Base-by-base conservation (phyloP, 805 yeast species). In the Wickerhamomyces subpelliculosus region DNA sequence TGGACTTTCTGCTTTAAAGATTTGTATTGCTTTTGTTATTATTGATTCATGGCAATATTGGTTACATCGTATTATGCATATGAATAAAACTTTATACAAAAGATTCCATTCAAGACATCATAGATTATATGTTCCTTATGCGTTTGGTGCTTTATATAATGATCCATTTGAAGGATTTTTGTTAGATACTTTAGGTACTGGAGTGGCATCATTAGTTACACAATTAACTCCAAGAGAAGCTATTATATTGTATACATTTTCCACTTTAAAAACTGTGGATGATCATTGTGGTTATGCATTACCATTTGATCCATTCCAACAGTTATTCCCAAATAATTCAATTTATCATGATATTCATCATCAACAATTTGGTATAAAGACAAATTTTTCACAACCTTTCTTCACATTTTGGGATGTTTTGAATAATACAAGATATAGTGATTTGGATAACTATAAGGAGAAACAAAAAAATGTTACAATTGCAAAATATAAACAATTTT, bases 231-330 rank as follows among this genome's bases (percentile, higher is more conserved):
- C 87, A 34, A 77, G 96, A 41, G 97, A 93, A 62, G 67, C 81
- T 36, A 65, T 84, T 18, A 47, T 83, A 11, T 65, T 93, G 39
- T 93, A 70, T 62, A 78, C 90, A 2, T 86, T 93, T 58, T 85
- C 96, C 13, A 93, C 98, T 2, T 62, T 93, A 74, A 93, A 93
- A 62, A 93, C 98, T 1, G 96, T 93, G 35, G 97, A 93, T 59
- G 98, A 93, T 60, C 98, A 93, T 63, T 93, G 97, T 61, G 98
- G 98, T n/a, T 93, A 90, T 61, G 78, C 89, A 22, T 68, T 93
- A 39, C 97, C 97, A 13, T 84, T 68, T 59, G 98, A 93, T 61
- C 78, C 89, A 18, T 84, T 93, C 71, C 98, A 93, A 68, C 57
- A 78, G 31, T 40, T 90, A 18, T 93, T 93, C 74, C 97, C 97